Base-by-base conservation (phyloP, 768 basidiomycete genomes). In the Fomitopsis pulvina region DNA sequence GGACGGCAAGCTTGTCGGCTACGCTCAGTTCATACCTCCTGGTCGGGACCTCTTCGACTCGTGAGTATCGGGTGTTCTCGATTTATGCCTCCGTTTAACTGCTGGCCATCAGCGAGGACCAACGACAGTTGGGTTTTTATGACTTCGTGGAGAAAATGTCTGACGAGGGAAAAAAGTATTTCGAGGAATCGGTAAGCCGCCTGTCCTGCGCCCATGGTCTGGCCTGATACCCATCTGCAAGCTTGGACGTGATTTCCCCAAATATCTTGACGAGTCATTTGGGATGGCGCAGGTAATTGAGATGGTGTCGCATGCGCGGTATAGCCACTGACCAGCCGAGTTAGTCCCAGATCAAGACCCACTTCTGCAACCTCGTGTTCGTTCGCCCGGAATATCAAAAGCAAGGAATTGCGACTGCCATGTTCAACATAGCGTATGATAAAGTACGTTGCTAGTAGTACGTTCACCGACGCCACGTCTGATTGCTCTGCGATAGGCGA, bases 311-410 rank as follows among this genome's bases (percentile, higher is more conserved):
- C 14, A n/a, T n/a, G n/a, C n/a, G n/a, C n/a, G n/a, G n/a, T n/a
- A n/a, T n/a, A n/a, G n/a, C n/a, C n/a, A n/a, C n/a, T n/a, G n/a
- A n/a, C n/a, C n/a, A n/a, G n/a, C n/a, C 28, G 11, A 32, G 29
- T 12, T 29, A 54, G 48, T 37, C 46, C 4, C 51, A 57, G 45
- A 26, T 22, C 16, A 39, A 37, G 3, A 43, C 42, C n/a, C 54
- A 55, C 40, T 58, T 47, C 48, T 58, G 57, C 49, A 48, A 41
- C 44, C 38, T 53, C 18, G 57, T 53, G 11, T 45, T 53, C 42
- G 54, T 58, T 1, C 34, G 43, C 2, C 30, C n/a, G n/a, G 57
- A 55, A 16, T 58, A 58, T 24, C 57, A 58, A 22, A 20, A 48
- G 8, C 50, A 48, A 27, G 57, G 57, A 21, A 21, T 58, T 34